A percentile compares a stretch with the other conserved stretches of the same genome.
phyloP scores from a whole-genome alignment of 139 green algal species.

The Tetradesmus lagerheimii region DNA sequence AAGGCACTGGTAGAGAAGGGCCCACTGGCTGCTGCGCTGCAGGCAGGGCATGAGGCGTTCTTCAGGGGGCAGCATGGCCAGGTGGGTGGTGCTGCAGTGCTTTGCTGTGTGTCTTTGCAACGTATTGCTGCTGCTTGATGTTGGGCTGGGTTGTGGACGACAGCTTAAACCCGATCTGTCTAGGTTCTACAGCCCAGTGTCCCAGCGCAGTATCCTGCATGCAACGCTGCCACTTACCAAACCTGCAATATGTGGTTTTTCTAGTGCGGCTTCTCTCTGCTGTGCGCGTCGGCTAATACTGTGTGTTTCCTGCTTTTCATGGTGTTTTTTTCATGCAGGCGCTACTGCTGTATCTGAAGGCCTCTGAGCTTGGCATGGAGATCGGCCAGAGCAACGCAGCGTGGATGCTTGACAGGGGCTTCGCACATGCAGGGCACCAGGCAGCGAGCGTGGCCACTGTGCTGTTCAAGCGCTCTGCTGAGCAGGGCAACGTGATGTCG shows the following conservation, averaged over 20 bases:
- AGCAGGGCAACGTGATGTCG: conserved; percentile 80
- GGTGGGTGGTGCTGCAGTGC: conserved; percentile 3
- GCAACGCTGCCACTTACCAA: too few species aligned
- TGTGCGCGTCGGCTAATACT: too few species aligned
- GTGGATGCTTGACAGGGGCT: conserved; percentile 86
- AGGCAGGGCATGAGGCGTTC: conserved; percentile 75
- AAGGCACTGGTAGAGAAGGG: conserved; percentile 68
- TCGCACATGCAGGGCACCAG: conserved; percentile 32
- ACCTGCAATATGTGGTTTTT: too few species aligned
- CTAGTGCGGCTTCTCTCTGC: too few species aligned
- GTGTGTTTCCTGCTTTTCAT: not conserved
- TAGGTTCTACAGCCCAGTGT: too few species aligned
- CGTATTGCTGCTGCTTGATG: not conserved
- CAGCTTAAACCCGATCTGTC: too few species aligned
- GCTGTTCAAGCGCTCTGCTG: conserved; percentile 78
- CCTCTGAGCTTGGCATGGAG: conserved; percentile 91
- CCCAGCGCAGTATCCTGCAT: too few species aligned
- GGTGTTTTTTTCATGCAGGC: conserved; percentile 50
- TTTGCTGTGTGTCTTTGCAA: not conserved
- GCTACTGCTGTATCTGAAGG: conserved; percentile 85
- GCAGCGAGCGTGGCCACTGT: conserved; percentile 59
- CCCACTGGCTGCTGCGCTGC: conserved; percentile 58
- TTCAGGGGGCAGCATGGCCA: conserved; percentile 64
- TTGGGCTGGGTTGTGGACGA: too few species aligned
- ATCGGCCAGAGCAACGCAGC: conserved; percentile 93